Conservation (phyloP, 805 yeast species). For the Debaryomyces prosopidis region DNA sequence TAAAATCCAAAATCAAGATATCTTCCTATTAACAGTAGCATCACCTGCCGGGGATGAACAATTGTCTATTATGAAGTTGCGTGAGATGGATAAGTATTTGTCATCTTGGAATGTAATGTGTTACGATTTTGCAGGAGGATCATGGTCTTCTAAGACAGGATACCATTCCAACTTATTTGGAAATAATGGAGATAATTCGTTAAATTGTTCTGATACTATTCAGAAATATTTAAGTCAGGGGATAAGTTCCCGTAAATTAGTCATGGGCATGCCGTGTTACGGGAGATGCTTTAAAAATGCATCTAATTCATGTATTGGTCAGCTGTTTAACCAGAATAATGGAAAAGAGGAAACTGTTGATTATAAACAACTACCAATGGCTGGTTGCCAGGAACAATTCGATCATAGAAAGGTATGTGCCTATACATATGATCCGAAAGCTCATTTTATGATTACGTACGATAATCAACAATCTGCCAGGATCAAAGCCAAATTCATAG, state of each 20-base stretch:
- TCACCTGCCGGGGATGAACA: slow-evolving; percentile 65
- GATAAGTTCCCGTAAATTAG: slow-evolving; percentile 50
- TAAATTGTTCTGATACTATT: slow-evolving; percentile 53
- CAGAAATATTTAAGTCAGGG: slow-evolving; percentile 41
- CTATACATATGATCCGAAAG: slow-evolving; percentile 44
- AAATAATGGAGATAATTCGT: slow-evolving; percentile 34
- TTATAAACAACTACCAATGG: slow-evolving; percentile 56
- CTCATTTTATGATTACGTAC: slow-evolving; percentile 53
- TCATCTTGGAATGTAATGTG: slow-evolving; percentile 87
- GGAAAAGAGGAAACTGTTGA: slow-evolving; percentile 49
- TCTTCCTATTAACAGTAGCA: slow-evolving; percentile 65
- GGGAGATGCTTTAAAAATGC: slow-evolving; percentile 50
- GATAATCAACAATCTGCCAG: slow-evolving; percentile 59
- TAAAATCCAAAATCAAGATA: slow-evolving; percentile 14
- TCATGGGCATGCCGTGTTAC: slow-evolving; percentile 86
- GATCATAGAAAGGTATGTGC: slow-evolving; percentile 55
- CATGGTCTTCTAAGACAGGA: slow-evolving; percentile 63
- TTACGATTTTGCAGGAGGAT: slow-evolving; percentile 76
- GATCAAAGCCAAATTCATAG: slow-evolving; percentile 62
- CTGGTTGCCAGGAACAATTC: slow-evolving; percentile 30
- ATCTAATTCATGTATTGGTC: slow-evolving; percentile 40
- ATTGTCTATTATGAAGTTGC: slow-evolving; percentile 43
- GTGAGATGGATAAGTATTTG: slow-evolving; percentile 57
- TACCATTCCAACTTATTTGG: slow-evolving; percentile 71
- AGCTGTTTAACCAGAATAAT: slow-evolving; percentile 33